A percentile compares a stretch with the other conserved stretches of the same genome.
phyloP scores from a whole-genome alignment of 257 asterid species.

The Leonotis leonurus region DNA sequence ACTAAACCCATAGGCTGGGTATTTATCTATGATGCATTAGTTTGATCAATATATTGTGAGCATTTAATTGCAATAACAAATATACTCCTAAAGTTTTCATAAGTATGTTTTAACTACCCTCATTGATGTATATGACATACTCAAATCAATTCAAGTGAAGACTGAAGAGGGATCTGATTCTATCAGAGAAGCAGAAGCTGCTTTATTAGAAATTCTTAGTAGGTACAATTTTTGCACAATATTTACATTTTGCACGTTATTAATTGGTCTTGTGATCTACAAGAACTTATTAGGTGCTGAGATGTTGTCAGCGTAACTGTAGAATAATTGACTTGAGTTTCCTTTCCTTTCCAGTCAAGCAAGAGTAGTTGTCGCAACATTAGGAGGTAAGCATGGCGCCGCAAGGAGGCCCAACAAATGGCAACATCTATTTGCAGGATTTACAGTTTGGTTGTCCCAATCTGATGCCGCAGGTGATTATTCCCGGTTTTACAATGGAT shows the following conservation, averaged over 20 bases:
- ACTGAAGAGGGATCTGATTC: conserved; percentile 53
- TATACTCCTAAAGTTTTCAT: neutral
- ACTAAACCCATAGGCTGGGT: neutral
- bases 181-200: conserved; percentile 67
- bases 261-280: neutral
- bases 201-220: conserved; percentile 70
- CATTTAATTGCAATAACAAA: neutral
- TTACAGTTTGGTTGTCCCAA: conserved; percentile 79
- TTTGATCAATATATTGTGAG: neutral
- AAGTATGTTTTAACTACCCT: neutral
- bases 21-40: neutral
- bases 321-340: conserved; percentile 15
- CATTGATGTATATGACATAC: conserved; percentile 11
- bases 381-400: conserved; percentile 74
- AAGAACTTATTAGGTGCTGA: neutral
- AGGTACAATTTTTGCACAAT: conserved; percentile 40
- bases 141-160: conserved; percentile 42
- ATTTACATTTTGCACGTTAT: conserved; percentile 12
- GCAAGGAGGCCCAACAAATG: conserved; percentile 56
- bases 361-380: conserved; percentile 76
- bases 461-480: conserved; percentile 71
- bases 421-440: conserved; percentile 83
- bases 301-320: conserved; percentile 7
- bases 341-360: conserved; percentile 65
- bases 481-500: neutral